Evolutionary conservation across 257 asterid genomes (phyloP), one percentile per base, ranked within the genome.

Genomic region (Solanum lignicaule): DNA sequence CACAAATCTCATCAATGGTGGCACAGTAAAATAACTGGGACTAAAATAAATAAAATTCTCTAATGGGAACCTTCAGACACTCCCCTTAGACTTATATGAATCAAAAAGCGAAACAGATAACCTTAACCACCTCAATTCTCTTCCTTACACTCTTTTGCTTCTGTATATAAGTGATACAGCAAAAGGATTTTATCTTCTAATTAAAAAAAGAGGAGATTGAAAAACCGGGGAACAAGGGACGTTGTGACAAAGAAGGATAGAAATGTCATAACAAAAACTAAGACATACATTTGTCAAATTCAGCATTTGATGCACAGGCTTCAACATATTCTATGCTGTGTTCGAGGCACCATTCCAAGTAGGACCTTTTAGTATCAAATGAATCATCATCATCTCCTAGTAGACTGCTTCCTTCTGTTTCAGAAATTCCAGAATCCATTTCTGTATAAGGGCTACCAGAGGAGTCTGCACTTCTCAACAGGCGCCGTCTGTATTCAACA

Each of bases 271-370:
- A 75, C 66, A 87, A 83, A 39, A 36, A 88, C 81, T 43, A n/a
- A 36, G 87, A 66, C 96, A 90, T 91, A 97, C 99, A 95, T 87
- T 93, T 90, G 94, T 97, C 99, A 87, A 97, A 97, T 82, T 91
- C 96, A 87, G 95, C 87, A 91, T 94, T 95, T 25, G 99, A 94
- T 52, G 95, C 97, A 90, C 99, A 97, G 86, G 98, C 96, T 94
- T 97, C 99, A 90, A 95, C 93, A 86, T 91, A 97, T 90, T 97
- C 99, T 52, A 97, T 94, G 88, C 90, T 91, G 85, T 91, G 94
- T 81, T 97, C 96, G 25, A 95, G 93, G 91, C 99, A 96, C 99
- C 99, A 96, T 71, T 95, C 94, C 83, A 91, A 25, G 91, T 92
- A 95, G 55, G 94, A 92, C 81, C 87, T 90, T 89, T 91, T 96